phyloP scores from a whole-genome alignment of 768 basidiomycete genomes.

The Pleurotus platypus region DNA sequence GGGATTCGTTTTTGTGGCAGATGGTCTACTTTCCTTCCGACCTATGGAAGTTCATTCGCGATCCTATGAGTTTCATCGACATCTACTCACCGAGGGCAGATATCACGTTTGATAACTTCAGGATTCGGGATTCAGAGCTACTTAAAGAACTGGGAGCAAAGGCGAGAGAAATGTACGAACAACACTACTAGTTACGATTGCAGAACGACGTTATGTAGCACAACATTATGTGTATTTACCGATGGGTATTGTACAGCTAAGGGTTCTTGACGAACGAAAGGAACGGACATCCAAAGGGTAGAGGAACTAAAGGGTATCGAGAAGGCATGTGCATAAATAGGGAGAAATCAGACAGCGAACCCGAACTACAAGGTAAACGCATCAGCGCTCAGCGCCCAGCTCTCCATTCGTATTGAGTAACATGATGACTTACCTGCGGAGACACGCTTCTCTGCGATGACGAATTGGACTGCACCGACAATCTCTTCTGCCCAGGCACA shows the following conservation, averaged over 20 bases:
- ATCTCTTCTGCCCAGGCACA: background rate
- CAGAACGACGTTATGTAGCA: too few relatives aligned
- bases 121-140: slow-evolving; percentile 39
- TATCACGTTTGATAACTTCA: slow-evolving; percentile 38
- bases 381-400: background rate
- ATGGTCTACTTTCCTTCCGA: slow-evolving; percentile 26
- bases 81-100: slow-evolving; percentile 32
- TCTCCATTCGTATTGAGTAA: background rate
- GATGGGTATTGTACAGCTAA: too few relatives aligned
- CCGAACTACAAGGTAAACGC: background rate
- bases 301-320: too few relatives aligned
- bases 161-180: slow-evolving; percentile 14
- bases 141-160: slow-evolving; percentile 24
- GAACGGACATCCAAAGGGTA: too few relatives aligned
- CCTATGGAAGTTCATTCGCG: slow-evolving; percentile 19
- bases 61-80: slow-evolving; percentile 30
- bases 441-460: slow-evolving; percentile 3
- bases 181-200: background rate
- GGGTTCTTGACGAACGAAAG: too few relatives aligned
- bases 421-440: background rate
- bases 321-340: too few relatives aligned
- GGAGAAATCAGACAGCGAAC: background rate
- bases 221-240: too few relatives aligned
- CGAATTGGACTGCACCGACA: background rate
- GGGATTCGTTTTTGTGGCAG: slow-evolving; percentile 7